Evolutionary conservation across 257 asterid genomes (phyloP), one percentile per base, ranked within the genome.

Genomic region (Ilex aquifolium): DNA sequence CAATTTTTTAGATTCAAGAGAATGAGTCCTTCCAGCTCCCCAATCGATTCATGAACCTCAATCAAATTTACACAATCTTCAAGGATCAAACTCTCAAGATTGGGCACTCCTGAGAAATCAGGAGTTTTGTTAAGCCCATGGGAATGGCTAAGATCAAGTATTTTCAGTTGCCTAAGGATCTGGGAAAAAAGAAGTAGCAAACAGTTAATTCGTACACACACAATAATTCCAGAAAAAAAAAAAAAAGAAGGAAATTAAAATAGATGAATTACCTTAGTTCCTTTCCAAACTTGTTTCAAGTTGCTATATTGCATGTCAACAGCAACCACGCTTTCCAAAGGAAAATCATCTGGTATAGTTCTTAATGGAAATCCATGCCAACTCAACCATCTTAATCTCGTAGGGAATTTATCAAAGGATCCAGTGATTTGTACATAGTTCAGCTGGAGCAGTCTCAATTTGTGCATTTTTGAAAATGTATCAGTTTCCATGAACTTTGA

Each of bases 311-410:
- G 53, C 66, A 62, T 11, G n/a, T 62, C 66, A 42, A 62, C 32
- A 62, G 13, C 29, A 15, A 62, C 66, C 46, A 62, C 44, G 16
- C 48, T 62, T 52, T 62, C 57, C 14, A 0, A 2, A 31, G 44
- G 58, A 52, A 62, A 62, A 31, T 49, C 57, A 4, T 27, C 46
- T 62, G 58, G 66, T 0, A 62, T 29, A 39, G 44, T 31, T 62
- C 46, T 42, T 40, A 49, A 62, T 42, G 36, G 58, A 56, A 17
- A 49, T 31, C 15, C 1, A 62, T 49, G 2, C 66, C 66, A 62
- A 0, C 0, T 27, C 21, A 62, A 49, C 14, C 36, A 40, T 31
- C 39, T 49, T 31, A 49, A 29, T 40, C 31, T 39, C 2, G 0
- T 62, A 36, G 48, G 48, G 0, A 31, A 16, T 32, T 31, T 29